Evolutionary conservation across 352 stramenopile genomes (phyloP).

Genomic region (Globisporangium middletonii): DNA sequence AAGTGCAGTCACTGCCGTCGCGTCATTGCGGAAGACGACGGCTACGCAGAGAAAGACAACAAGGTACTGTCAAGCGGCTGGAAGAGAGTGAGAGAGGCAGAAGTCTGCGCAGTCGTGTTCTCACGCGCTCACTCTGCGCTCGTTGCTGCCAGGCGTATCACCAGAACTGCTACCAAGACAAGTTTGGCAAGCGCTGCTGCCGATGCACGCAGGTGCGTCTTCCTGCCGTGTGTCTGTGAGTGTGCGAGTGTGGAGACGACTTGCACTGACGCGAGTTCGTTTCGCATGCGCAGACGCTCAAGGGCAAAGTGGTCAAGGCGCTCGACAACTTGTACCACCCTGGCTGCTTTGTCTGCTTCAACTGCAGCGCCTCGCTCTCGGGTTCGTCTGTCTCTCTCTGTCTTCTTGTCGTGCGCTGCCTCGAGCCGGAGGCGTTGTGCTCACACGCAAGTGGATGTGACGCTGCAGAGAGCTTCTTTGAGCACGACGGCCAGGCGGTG

Average conservation of each 20-base stretch:
- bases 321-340: conserved; percentile 82
- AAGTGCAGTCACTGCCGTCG: conserved; percentile 72
- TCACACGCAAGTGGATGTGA: background rate
- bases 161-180: conserved; percentile 69
- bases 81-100: background rate
- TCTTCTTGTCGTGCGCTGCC: background rate
- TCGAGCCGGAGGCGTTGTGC: background rate
- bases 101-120: background rate
- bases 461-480: conserved; percentile 76
- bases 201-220: conserved; percentile 53
- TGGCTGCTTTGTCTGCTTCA: conserved; percentile 76
- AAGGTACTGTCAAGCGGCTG: conserved; percentile 23
- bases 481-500: conserved; percentile 68
- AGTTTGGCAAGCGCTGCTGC: conserved; percentile 78
- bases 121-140: background rate
- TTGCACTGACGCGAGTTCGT: background rate
- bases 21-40: conserved; percentile 71
- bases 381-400: conserved; percentile 24
- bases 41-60: conserved; percentile 79
- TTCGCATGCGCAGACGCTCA: conserved; percentile 34
- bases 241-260: background rate
- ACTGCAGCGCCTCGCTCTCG: conserved; percentile 69
- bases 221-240: background rate
- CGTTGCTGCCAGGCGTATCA: conserved; percentile 47
- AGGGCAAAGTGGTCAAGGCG: conserved; percentile 83